Evolutionary conservation across 768 basidiomycete genomes (phyloP), one percentile per base, ranked within the genome.

Genomic region (Suillus hirtellus): DNA sequence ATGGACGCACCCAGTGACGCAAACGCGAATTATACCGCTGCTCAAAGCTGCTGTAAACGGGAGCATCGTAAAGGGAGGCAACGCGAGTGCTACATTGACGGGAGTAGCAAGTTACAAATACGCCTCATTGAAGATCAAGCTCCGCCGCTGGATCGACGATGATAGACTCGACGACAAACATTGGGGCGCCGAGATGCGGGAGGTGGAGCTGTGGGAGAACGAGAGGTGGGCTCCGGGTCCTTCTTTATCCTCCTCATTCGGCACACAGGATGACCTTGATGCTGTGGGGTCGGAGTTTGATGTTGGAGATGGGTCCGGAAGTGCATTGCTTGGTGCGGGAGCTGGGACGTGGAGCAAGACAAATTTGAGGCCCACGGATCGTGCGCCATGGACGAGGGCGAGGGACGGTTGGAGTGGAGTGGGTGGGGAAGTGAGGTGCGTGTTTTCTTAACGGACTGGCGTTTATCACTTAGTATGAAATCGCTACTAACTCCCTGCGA

Each of bases 121-220:
- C 19, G 59, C 74, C 8, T 53, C 75, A 6, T 14, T 49, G n/a
- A 60, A 53, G 42, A n/a, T 52, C 19, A 63, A 46, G 12, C 24
- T 76, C n/a, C 68, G 69, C 6, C 72, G 72, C 2, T 49, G 86
- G 1, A 68, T 87, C 24, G 89, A 93, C 67, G 79, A 94, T 65
- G 89, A 93, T 65, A 79, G 77, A 12, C 81, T 94, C 3, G 78
- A 80, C 7, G 89, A 92, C 69, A 74, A 70, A 35, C 84, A 84
- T 50, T 93, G 90, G 90, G 77, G 75, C 0, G 78, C 87, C 2
- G 84, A 89, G 70, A 80, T 88, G 76, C 73, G 84, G 7, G 82
- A 86, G 40, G 89, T 93, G 17, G 89, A 91, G 72, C 71, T 93
- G 27, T 93, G 85, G 79, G 92, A 94, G 78, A 94, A 93, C 74